Evolutionary conservation across 1,284 basidiomycete species (phyloP).

Genomic region (Ustilago shanxiensis): DNA sequence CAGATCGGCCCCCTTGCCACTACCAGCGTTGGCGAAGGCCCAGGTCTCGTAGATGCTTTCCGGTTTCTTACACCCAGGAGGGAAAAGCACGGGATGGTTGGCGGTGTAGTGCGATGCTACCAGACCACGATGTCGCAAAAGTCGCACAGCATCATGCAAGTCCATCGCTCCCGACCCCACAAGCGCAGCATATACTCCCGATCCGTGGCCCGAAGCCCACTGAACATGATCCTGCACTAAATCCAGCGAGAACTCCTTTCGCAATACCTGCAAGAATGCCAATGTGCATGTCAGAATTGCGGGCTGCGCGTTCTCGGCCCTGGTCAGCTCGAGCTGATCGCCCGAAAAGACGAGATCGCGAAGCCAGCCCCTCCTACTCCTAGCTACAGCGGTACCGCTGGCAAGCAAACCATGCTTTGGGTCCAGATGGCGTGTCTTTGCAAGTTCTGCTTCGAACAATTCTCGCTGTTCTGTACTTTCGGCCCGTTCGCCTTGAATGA

Average conservation of each 20-base stretch:
- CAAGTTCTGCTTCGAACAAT: slow-evolving; percentile 62
- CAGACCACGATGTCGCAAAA: slow-evolving; percentile 64
- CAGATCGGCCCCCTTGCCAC: slow-evolving; percentile 60
- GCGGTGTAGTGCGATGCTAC: slow-evolving; percentile 53
- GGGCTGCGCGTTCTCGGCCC: slow-evolving; percentile 66
- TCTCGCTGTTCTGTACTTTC: slow-evolving; percentile 40
- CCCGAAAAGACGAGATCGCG: slow-evolving; percentile 63
- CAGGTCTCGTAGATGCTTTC: slow-evolving; percentile 68
- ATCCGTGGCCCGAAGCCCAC: slow-evolving; percentile 65
- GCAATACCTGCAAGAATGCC: slow-evolving; percentile 64
- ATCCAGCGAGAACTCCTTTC: slow-evolving; percentile 64
- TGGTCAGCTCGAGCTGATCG: slow-evolving; percentile 66
- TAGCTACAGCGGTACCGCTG: slow-evolving; percentile 43
- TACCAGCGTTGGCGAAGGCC: slow-evolving; percentile 68
- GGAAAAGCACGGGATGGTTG: slow-evolving; percentile 63
- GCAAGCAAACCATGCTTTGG: slow-evolving; percentile 40
- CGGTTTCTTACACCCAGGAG: slow-evolving; percentile 60
- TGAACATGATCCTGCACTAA: slow-evolving; percentile 61
- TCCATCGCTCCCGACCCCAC: slow-evolving; percentile 58
- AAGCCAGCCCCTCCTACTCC: slow-evolving; percentile 57
- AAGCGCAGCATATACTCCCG: slow-evolving; percentile 65
- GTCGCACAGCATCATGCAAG: slow-evolving; percentile 60
- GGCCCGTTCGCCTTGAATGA: slow-evolving; percentile 35
- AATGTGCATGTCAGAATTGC: slow-evolving; percentile 65
- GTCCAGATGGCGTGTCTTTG: slow-evolving; percentile 50